Conservation (phyloP, 306 rosid genomes). For the Arachis stenosperma region DNA sequence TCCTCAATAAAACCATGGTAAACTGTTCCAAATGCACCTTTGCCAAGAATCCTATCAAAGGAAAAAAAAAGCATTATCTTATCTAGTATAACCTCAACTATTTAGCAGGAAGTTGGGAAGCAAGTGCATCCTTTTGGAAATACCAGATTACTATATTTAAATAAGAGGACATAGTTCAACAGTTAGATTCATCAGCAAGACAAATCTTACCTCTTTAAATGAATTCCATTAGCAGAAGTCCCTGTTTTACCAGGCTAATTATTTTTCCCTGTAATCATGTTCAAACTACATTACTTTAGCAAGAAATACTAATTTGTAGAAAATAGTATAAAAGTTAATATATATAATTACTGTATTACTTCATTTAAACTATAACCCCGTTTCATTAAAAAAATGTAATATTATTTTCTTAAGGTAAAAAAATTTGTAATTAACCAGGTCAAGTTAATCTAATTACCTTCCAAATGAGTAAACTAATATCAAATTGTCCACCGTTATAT, state of each 20-base stretch:
- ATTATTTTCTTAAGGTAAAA: neutral
- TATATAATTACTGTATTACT: no score
- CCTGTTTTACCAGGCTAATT: conserved; percentile 78
- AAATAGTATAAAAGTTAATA: no score
- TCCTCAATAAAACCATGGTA: no score
- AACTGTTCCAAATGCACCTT: no score
- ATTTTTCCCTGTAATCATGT: conserved; percentile 94
- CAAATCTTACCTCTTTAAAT: conserved; percentile 79
- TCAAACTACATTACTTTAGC: conserved; percentile 60
- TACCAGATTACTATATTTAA: conserved; percentile 19
- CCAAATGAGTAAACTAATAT: conserved; percentile 79
- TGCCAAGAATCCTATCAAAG: neutral
- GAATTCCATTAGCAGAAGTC: conserved; percentile 75
- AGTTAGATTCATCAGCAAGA: conserved; percentile 32
- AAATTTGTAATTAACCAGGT: neutral
- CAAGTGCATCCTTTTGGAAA: conserved; percentile 1
- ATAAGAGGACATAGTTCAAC: conserved; percentile 18
- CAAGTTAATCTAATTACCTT: conserved; percentile 53
- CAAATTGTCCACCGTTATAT: conserved; percentile 69
- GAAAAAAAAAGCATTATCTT: neutral
- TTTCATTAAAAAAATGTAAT: no score
- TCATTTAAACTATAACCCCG: no score
- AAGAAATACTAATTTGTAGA: no score
- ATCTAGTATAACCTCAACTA: neutral
- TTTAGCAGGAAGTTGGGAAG: neutral